Base-by-base conservation (phyloP, 2,329 filamentous ascomycete species). In the Exophiala mesophila region DNA sequence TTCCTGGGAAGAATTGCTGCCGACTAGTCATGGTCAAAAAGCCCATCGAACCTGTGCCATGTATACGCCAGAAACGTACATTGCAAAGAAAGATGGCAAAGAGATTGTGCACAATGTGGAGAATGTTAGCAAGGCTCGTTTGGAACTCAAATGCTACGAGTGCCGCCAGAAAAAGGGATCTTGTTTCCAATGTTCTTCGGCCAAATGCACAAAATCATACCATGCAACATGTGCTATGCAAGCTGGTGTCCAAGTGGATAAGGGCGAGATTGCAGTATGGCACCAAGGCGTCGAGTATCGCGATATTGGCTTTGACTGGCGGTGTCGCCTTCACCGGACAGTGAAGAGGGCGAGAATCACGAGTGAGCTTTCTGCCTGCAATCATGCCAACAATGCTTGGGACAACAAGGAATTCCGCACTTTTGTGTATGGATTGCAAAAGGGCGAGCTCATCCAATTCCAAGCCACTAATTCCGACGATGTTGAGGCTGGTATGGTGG, bases 101-200 rank as follows among this genome's bases (percentile, higher is more conserved):
- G 88, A 95, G 48, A 76, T 80, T 7, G 77, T 96, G 17, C 84
- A 77, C 53, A 90, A 94, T 54, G 77, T 88, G 37, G 76, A 78
- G n/a, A 78, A 79, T 47, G 88, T 97, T 53, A 82, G 85, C 59
- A 90, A 92, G 63, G 87, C 85, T 42, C 85, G 90, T 15, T 70
- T 94, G 54, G 88, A 94, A 18, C 80, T 97, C 54, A 95, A 94
- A 64, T 98, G 92, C 63, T 80, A 94, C 49, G 95, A 87, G 67
- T 98, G 92, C 61, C 86, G 89, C 23, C 94, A 88, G 21, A 94
- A 92, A 64, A 85, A 85, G 44, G 92, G 92, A n/a, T 88, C 88
- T 12, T 96, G 90, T 66, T 94, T 98, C 68, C 90, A 97, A 63
- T 98, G 92, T 65, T 94, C 88, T 1, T 83, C 88, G 55, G 90